phyloP scores from a whole-genome alignment of 371 early-diverging fungal genomes.

The Circinella umbellata region DNA sequence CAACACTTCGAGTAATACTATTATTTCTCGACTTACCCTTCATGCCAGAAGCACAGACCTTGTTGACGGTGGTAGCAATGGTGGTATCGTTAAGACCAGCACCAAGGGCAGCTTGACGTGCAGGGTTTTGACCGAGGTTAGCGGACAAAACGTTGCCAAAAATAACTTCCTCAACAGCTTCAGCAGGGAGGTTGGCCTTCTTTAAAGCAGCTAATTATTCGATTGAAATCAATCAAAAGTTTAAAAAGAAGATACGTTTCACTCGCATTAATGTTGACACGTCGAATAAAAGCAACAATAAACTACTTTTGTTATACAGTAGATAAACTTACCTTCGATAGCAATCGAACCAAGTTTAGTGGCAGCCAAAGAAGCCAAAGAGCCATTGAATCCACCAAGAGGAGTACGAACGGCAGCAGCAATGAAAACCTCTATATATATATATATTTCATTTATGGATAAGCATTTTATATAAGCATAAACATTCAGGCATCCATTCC shows the following conservation, averaged over 20 bases:
- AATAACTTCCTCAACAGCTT: slow-evolving; percentile 82
- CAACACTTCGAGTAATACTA: too few species aligned
- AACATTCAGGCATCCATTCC: too few species aligned
- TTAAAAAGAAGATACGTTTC: slow-evolving; percentile 2
- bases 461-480: too few species aligned
- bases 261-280: background rate
- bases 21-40: slow-evolving; percentile 63
- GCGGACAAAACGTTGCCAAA: slow-evolving; percentile 91
- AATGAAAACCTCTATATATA: slow-evolving; percentile 80
- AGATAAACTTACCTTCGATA: slow-evolving; percentile 73
- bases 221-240: too few species aligned
- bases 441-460: too few species aligned
- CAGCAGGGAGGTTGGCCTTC: slow-evolving; percentile 69
- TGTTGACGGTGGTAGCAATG: slow-evolving; percentile 93
- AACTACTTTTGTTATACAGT: background rate
- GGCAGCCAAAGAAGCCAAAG: slow-evolving; percentile 86
- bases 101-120: slow-evolving; percentile 92
- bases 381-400: slow-evolving; percentile 92
- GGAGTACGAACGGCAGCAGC: slow-evolving; percentile 92
- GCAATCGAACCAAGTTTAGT: slow-evolving; percentile 89
- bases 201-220: slow-evolving; percentile 66
- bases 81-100: slow-evolving; percentile 82
- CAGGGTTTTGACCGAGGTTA: slow-evolving; percentile 94
- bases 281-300: background rate
- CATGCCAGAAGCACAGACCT: slow-evolving; percentile 98